A percentile compares a stretch with the other conserved stretches of the same genome.
phyloP scores from a whole-genome alignment of 2,329 filamentous ascomycete genomes.

The Capronia coronata region DNA sequence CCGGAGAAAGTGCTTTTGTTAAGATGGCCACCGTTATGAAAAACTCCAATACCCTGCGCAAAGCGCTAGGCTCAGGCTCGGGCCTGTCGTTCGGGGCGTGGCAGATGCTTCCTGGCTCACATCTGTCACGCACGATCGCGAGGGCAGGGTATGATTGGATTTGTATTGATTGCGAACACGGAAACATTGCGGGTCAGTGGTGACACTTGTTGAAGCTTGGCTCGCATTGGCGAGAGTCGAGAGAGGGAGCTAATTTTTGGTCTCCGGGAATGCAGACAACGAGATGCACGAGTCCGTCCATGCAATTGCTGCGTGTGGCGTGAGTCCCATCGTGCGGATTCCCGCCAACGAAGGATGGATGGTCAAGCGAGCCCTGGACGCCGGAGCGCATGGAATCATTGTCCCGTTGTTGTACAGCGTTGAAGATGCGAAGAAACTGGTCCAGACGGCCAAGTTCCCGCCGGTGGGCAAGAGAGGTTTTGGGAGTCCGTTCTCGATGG shows the following conservation, averaged over 20 bases:
- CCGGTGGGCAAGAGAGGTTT: conserved; percentile 51
- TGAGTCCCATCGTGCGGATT: conserved; percentile 44
- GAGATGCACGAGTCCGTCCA: conserved; percentile 53
- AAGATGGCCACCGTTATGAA: conserved; percentile 40
- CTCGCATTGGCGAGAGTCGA: not conserved
- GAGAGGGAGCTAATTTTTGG: not conserved
- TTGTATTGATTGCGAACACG: conserved; percentile 51
- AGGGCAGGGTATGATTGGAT: conserved; percentile 50
- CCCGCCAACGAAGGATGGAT: conserved; percentile 55
- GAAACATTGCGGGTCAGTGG: conserved; percentile 48
- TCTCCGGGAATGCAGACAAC: conserved; percentile 25
- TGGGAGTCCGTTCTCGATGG: conserved; percentile 50
- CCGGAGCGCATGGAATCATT: conserved; percentile 54
- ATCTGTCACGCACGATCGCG: conserved; percentile 49
- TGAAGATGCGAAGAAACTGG: conserved; percentile 48
- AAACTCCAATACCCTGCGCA: conserved; percentile 48
- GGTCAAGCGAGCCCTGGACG: conserved; percentile 56
- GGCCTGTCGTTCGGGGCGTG: conserved; percentile 51
- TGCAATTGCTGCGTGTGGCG: conserved; percentile 38
- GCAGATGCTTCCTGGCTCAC: conserved; percentile 54
- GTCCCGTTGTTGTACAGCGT: conserved; percentile 49
- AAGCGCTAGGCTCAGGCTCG: conserved; percentile 43
- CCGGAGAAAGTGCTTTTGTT: too few relatives aligned
- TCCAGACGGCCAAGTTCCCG: conserved; percentile 51
- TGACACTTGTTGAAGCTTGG: too few relatives aligned